Evolutionary conservation across 2,329 filamentous ascomycete genomes (phyloP), one percentile per base, ranked within the genome.

Genomic region (Alternaria sp.): DNA sequence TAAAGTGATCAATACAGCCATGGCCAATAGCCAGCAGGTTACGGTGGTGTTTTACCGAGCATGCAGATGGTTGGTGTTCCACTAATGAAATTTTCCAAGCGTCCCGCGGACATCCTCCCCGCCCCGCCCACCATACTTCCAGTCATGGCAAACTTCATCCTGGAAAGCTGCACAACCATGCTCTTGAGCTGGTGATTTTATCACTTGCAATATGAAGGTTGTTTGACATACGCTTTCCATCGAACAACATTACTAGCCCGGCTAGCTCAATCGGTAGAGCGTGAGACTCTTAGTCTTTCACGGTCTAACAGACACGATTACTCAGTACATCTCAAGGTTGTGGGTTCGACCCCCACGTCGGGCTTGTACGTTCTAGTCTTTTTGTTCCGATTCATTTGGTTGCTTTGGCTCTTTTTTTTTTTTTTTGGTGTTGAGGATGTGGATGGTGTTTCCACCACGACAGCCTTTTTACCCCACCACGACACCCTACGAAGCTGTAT

Each of bases 201-300:
- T 5, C 5, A 0, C 2, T 37, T n/a, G 33, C 4, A 3, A n/a
- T 37, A 37, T 5, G 5, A n/a, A 1, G 2, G 4, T 5, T 37
- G 2, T 5, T n/a, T 5, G 15, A 5, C 1, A 10, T 0, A 5
- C 5, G 20, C 23, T 15, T 46, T 50, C 26, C 60, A 69, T 65
- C 60, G 55, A 66, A 66, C 44, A 59, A 55, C 44, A 71, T 44
- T 11, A 57, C 55, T 45, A 61, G 67, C 67, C 67, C 58, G 65
- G 67, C 60, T 69, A 64, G 67, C 75, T 76, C 74, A 78, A 79
- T 79, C 78, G 78, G 77, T 79, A 80, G 78, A 78, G 78, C 78
- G 75, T 79, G 72, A 79, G 78, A 78, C 77, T 79, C 77, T 80
- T 79, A 79, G 61, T 45, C 49, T 28, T 68, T 73, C 64, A 67